Evolutionary conservation across 768 basidiomycete genomes (phyloP).

Genomic region (Fistulinella prunicolor): DNA sequence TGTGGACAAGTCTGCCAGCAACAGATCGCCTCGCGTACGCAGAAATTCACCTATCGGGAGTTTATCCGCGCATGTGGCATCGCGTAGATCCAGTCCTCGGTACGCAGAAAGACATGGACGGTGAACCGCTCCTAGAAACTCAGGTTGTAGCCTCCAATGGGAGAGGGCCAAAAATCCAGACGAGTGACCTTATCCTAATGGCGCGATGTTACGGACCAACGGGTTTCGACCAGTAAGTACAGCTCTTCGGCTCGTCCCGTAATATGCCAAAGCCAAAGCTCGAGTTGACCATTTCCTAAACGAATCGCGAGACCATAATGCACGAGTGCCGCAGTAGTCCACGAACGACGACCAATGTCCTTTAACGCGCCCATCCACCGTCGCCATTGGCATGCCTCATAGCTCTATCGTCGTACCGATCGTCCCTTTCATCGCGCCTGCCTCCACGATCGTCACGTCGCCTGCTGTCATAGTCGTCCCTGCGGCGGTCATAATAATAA

Average conservation of each 20-base stretch:
- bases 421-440: constrained; percentile 83
- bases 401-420: constrained; percentile 73
- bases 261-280: constrained; percentile 37
- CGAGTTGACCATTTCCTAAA: constrained; percentile 47
- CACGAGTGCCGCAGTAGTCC: constrained; percentile 30
- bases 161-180: constrained; percentile 26
- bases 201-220: constrained; percentile 34
- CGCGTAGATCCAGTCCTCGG: constrained; percentile 13
- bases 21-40: constrained; percentile 1
- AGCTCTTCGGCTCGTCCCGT: constrained; percentile 36
- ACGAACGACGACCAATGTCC: constrained; percentile 37
- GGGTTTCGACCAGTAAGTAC: constrained; percentile 40
- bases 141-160: constrained; percentile 18
- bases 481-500: constrained; percentile 84
- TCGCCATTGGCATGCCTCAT: constrained; percentile 76
- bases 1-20: background rate
- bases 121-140: constrained; percentile 18
- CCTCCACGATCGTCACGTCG: constrained; percentile 64
- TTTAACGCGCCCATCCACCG: constrained; percentile 73
- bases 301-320: constrained; percentile 43
- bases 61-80: constrained; percentile 2
- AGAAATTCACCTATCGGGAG: background rate
- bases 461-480: constrained; percentile 64
- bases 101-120: constrained; percentile 5
- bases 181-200: constrained; percentile 31